These are phyloP conservation scores for Salvia miltiorrhiza DNA, from an alignment of 257 asterid species.

Conservation along the genomic window DNA sequence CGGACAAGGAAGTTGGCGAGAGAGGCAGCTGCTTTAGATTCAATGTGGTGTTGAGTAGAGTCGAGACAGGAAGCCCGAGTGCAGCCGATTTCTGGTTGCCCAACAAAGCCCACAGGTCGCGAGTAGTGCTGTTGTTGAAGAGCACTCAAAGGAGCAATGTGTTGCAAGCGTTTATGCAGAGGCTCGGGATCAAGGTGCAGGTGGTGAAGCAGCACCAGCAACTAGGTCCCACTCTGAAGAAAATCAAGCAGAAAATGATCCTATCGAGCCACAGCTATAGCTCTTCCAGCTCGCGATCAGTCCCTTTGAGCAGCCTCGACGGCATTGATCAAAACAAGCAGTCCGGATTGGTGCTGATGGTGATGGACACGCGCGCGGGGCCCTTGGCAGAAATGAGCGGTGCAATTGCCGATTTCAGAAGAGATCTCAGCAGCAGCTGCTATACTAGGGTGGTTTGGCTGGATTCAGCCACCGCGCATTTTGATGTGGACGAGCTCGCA, in stretches of 20 bases:
- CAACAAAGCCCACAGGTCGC: conserved; percentile 47
- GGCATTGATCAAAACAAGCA: conserved; percentile 26
- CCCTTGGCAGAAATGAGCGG: conserved; percentile 38
- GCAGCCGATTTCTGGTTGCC: too few relatives aligned
- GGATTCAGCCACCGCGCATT: conserved; percentile 27
- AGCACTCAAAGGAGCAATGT: conserved; percentile 42
- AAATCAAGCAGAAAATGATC: conserved; percentile 28
- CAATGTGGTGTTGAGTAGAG: conserved; percentile 27
- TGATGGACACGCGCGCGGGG: conserved; percentile 50
- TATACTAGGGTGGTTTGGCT: conserved; percentile 60
- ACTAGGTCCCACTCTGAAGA: conserved; percentile 42
- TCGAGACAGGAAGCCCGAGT: too few relatives aligned
- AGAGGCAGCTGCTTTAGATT: conserved; percentile 62
- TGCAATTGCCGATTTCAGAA: conserved; percentile 58
- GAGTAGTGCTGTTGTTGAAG: conserved; percentile 48
- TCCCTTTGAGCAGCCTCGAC: conserved; percentile 47
- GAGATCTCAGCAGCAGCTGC: conserved; percentile 29
- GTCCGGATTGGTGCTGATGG: conserved; percentile 32
- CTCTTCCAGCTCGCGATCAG: conserved; percentile 31
- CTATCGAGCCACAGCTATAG: conserved; percentile 16
- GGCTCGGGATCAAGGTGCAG: conserved; percentile 49
- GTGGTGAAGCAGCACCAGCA: conserved; percentile 40
- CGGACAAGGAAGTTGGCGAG: conserved; percentile 54
- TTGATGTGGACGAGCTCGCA: conserved; percentile 44
- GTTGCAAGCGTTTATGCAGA: conserved; percentile 41